Base-by-base conservation (phyloP, 495 filamentous ascomycete species). In the Melanomma pulvis-pyrius region DNA sequence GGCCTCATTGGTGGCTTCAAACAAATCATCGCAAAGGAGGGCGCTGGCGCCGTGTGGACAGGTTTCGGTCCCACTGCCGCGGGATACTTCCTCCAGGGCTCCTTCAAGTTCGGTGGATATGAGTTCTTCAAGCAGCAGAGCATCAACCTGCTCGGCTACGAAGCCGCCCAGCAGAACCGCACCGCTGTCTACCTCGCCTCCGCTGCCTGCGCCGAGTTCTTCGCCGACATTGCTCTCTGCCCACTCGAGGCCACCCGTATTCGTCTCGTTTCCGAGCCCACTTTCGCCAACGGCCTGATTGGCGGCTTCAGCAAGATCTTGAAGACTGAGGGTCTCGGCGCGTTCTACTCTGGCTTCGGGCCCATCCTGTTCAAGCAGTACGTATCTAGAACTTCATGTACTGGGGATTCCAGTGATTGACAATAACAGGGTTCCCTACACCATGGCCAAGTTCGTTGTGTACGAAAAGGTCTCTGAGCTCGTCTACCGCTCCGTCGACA, bases 361-460 rank as follows among this genome's bases (percentile, higher is more conserved):
- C 77, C 77, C 41, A 79, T 79, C 64, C 73, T 79, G n/a, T 79
- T 79, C 77, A 79, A 79, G 72, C 77, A 79, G 92, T 96, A 87
- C 79, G 92, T 87, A 54, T 13, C 6, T 25, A 17, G 3, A 4
- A 41, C 4, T 6, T 59, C n/a, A 15, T 34, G 17, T 3, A 19
- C 32, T 25, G 0, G 2, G 19, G 17, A 28, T 22, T 11, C 4
- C 50, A 53, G 5, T 15, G 4, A 44, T 59, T 65, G 24, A 61
- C 19, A 25, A 17, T 36, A n/a, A 53, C 2, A 96, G 92, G 86
- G 90, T 98, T 79, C 94, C 94, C 65, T 98, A 98, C 84, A 98
- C 94, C 78, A 97, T 98, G 94, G 84, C 96, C 84, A 98, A 98
- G 85, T 98, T 98, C 86, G 94, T 97, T 80, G 94, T 97, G 72